Conservation (phyloP, 192 early-diverging fungal genomes). For the Coemansia sp. region DNA sequence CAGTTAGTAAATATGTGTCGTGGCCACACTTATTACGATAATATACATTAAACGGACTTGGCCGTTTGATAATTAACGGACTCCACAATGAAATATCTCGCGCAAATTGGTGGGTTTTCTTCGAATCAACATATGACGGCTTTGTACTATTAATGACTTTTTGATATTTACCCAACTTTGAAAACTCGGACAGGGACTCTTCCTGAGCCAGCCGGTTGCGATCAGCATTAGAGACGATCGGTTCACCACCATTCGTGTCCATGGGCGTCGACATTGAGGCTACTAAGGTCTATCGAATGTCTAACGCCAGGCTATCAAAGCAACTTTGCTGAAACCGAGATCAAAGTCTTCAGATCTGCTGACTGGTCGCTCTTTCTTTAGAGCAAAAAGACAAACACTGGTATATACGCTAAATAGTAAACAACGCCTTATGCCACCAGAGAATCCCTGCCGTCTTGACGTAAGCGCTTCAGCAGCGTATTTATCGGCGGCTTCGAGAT, state of each 20-base stretch:
- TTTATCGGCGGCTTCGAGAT: not conserved
- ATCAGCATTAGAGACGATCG: slow-evolving; percentile 26
- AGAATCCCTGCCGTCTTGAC: not conserved
- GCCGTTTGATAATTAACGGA: not conserved
- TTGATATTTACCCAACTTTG: slow-evolving; percentile 48
- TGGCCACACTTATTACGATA: not conserved
- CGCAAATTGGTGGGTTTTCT: not conserved
- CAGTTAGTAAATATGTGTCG: not conserved
- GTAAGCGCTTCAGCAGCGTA: not conserved
- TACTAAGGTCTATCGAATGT: not conserved
- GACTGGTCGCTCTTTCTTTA: slow-evolving; percentile 4
- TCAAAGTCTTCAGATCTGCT: not conserved
- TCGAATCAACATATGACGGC: not conserved
- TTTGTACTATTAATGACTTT: not conserved
- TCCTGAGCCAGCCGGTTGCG: slow-evolving; percentile 37
- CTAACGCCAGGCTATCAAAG: not conserved
- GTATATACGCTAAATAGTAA: not conserved
- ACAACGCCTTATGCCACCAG: not conserved
- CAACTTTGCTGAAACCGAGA: not conserved
- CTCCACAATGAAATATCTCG: not conserved
- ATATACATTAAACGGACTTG: not conserved
- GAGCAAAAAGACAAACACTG: not conserved
- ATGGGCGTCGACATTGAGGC: slow-evolving; percentile 5
- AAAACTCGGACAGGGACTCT: slow-evolving; percentile 40
- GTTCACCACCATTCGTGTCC: not conserved